Percentiles rank a stretch among this genome's conserved stretches.
Evolutionary conservation across 306 rosid species (phyloP).

Genomic region (Comarum palustre): DNA sequence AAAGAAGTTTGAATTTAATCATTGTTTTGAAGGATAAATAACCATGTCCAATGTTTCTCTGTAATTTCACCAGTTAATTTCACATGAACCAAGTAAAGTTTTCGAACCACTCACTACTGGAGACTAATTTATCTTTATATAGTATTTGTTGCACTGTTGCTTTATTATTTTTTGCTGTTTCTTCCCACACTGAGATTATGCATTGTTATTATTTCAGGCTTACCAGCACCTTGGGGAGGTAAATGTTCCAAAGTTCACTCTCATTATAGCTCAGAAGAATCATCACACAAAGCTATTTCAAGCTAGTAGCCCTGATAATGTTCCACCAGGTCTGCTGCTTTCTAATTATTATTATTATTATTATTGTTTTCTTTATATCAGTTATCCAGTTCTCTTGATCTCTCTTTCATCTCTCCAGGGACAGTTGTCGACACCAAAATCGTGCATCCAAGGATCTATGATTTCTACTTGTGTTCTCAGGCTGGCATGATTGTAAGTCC

Average conservation of each 20-base stretch:
- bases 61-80: neutral
- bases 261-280: conserved; percentile 82
- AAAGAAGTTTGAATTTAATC: neutral
- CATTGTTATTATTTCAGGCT: conserved; percentile 52
- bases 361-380: neutral
- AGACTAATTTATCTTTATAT: neutral
- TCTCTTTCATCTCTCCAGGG: conserved; percentile 40
- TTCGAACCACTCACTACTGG: neutral
- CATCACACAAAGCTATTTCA: conserved; percentile 77
- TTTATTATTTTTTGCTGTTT: conserved; percentile 4
- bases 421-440: conserved; percentile 81
- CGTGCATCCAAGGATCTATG: conserved; percentile 72
- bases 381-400: conserved; percentile 3
- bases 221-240: conserved; percentile 71
- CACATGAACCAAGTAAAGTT: neutral
- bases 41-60: neutral
- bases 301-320: conserved; percentile 53
- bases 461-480: conserved; percentile 88
- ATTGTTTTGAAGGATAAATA: neutral
- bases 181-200: conserved; percentile 18
- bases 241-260: conserved; percentile 70
- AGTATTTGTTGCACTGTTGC: neutral
- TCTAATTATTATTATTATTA: neutral
- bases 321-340: conserved; percentile 82
- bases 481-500: conserved; percentile 67